These are phyloP conservation scores for Austroboletus niveus DNA, from an alignment of 1,284 basidiomycete genomes.

Conservation along the genomic window DNA sequence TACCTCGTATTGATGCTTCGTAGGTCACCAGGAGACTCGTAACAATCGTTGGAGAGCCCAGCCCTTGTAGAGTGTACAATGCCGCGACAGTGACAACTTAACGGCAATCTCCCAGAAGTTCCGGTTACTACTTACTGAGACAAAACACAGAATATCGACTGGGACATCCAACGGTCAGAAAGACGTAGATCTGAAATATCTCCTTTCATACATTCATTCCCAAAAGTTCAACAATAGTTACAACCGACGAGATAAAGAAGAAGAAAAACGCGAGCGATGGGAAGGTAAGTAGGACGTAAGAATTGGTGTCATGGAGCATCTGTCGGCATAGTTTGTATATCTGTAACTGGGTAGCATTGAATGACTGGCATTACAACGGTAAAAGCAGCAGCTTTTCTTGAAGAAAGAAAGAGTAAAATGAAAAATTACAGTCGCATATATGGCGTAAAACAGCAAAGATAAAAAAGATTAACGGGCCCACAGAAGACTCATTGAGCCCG, in stretches of 20 bases:
- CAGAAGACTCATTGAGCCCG: conserved; percentile 13
- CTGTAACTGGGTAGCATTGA: neutral
- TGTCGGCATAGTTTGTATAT: neutral
- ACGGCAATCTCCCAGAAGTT: too few relatives aligned
- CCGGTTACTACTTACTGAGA: too few relatives aligned
- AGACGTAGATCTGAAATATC: neutral
- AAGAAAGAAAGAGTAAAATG: neutral
- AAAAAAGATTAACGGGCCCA: neutral
- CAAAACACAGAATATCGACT: too few relatives aligned
- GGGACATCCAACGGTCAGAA: neutral
- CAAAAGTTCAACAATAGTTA: neutral
- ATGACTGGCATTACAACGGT: conserved; percentile 6
- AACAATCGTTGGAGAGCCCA: too few relatives aligned
- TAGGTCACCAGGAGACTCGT: too few relatives aligned
- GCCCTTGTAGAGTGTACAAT: too few relatives aligned
- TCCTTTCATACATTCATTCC: conserved; percentile 10
- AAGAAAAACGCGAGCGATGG: neutral
- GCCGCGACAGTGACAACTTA: too few relatives aligned
- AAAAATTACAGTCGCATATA: neutral
- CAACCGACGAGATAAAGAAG: neutral
- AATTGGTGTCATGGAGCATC: conserved; percentile 2
- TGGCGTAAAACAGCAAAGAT: neutral
- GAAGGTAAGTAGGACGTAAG: neutral
- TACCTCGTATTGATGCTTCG: too few relatives aligned
- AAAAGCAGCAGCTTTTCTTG: neutral